Evolutionary conservation across 148 eudicot genomes (phyloP), one percentile per base, ranked within the genome.

Genomic region (Cornus florida): DNA sequence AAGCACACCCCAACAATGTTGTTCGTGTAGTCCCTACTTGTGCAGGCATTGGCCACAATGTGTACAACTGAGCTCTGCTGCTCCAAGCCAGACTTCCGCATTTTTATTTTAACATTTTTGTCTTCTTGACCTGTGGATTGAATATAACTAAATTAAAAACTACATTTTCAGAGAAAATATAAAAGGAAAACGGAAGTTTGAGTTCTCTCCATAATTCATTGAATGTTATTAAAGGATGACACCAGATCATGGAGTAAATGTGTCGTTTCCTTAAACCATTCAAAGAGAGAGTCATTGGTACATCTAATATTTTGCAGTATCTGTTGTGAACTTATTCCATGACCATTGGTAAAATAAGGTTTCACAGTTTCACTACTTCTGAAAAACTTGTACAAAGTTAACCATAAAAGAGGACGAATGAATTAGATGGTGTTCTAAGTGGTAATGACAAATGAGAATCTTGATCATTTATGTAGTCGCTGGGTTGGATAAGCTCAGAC

Each of bases 1-100:
- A 87, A 87, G 76, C 84, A 83, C 46, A 83, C 86, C 1, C 90
- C 90, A 60, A 83, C 78, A 4, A 87, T 46, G 13, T 81, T 67
- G 56, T 80, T 60, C 41, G 57, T 73, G 81, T 77, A 80, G 77
- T 87, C 88, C 72, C 75, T 76, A 23, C 86, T 83, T 19, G 82
- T 66, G 78, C 86, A 85, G 19, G 88, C 71, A 73, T 81, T 87
- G 16, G n/a, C 84, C 76, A 87, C 32, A 23, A 87, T 71, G 79
- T 75, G 79, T 65, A 85, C 20, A 62, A 53, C 71, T 19, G 86
- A 50, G 13, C 74, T 67, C 66, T 31, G 66, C 19, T 64, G 67
- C 66, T 77, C 46, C 19, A 5, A 7, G 33, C 75, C 76, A 76
- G 75, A 78, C 46, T 35, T 85, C 11, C 8, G 62, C 60, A 87